phyloP scores from a whole-genome alignment of 23 red algal genomes.

The Gracilariopsis chorda region DNA sequence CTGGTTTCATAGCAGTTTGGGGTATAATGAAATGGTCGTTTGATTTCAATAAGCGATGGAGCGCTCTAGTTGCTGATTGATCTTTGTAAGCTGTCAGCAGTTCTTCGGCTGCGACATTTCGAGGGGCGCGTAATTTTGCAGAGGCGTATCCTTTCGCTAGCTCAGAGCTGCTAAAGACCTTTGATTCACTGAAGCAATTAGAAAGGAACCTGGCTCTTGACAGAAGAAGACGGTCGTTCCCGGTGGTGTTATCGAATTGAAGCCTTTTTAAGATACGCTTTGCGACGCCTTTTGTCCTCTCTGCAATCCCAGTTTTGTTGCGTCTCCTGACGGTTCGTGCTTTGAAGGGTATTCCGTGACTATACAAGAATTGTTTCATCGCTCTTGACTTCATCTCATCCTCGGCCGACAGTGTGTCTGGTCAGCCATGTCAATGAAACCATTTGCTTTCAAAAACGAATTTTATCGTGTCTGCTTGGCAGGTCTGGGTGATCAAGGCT shows the following conservation, averaged over 20 bases:
- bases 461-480: too few relatives aligned
- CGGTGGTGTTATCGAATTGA: background rate
- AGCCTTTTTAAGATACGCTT: constrained; percentile 5
- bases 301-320: background rate
- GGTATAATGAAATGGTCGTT: too few relatives aligned
- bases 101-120: background rate
- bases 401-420: too few relatives aligned
- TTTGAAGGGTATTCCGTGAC: too few relatives aligned
- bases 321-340: too few relatives aligned
- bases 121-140: background rate
- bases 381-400: too few relatives aligned
- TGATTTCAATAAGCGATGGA: too few relatives aligned
- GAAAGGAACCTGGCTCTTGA: background rate
- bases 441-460: too few relatives aligned
- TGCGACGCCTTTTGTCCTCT: background rate
- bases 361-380: too few relatives aligned
- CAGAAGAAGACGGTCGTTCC: background rate
- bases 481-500: too few relatives aligned
- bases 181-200: background rate
- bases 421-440: too few relatives aligned
- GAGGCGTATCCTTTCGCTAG: constrained; percentile 15
- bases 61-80: background rate
- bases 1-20: too few relatives aligned
- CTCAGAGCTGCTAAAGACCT: background rate
- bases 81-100: constrained; percentile 1